phyloP scores from a whole-genome alignment of 1,284 basidiomycete species.

The Polyporus tsugae region DNA sequence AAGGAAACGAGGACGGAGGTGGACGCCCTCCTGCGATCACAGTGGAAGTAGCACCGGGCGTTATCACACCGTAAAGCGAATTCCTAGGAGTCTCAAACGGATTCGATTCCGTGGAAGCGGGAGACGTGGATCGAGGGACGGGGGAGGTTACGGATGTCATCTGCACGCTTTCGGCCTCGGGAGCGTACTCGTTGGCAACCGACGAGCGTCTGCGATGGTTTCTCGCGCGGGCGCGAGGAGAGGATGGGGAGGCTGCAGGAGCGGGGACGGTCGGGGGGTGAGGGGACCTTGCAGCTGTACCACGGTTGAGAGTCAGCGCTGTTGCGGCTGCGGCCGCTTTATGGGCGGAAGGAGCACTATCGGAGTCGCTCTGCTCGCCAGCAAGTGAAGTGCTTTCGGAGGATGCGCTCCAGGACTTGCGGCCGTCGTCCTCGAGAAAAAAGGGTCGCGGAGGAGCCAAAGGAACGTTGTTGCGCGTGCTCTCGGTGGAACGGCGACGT shows the following conservation, averaged over 20 bases:
- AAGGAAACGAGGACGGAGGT: slow-evolving; percentile 56
- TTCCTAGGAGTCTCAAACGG: slow-evolving; percentile 39
- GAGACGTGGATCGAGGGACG: neutral
- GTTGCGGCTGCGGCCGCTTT: slow-evolving; percentile 23
- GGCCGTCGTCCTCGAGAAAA: slow-evolving; percentile 37
- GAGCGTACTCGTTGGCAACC: slow-evolving; percentile 34
- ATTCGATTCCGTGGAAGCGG: slow-evolving; percentile 26
- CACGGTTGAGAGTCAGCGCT: neutral
- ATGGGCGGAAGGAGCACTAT: slow-evolving; percentile 30
- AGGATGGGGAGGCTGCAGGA: slow-evolving; percentile 15
- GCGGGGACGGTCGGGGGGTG: slow-evolving; percentile 3
- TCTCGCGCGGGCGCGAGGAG: slow-evolving; percentile 29
- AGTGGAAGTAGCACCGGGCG: slow-evolving; percentile 23
- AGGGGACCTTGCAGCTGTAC: neutral
- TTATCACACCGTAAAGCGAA: slow-evolving; percentile 31
- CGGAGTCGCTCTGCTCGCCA: slow-evolving; percentile 40
- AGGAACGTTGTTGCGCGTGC: slow-evolving; percentile 13
- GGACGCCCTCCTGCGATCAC: slow-evolving; percentile 24
- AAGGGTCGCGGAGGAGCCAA: slow-evolving; percentile 34
- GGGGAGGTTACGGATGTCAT: slow-evolving; percentile 17
- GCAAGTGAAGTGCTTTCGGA: slow-evolving; percentile 28
- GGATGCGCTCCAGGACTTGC: slow-evolving; percentile 38
- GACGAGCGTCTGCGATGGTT: slow-evolving; percentile 38
- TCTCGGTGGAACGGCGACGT: slow-evolving; percentile 25
- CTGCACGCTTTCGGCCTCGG: slow-evolving; percentile 24